Conservation (phyloP, 495 filamentous ascomycete species). For the Lophium mytilinum region DNA sequence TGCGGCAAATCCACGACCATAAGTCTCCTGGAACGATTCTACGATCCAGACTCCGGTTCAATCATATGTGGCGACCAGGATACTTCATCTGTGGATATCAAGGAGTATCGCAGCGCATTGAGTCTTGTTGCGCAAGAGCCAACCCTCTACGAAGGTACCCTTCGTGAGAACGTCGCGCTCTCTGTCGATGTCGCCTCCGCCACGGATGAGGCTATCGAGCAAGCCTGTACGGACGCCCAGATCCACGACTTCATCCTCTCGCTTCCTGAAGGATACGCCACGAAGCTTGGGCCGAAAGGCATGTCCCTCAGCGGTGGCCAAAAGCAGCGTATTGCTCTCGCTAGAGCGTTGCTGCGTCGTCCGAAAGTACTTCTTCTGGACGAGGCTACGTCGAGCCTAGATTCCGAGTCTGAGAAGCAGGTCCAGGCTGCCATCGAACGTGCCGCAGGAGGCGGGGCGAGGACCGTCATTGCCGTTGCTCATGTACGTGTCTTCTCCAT, state of each 20-base stretch:
- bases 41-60: constrained; percentile 33
- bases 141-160: constrained; percentile 30
- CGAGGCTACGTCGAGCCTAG: constrained; percentile 74
- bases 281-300: constrained; percentile 68
- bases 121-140: constrained; percentile 28
- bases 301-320: constrained; percentile 74
- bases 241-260: constrained; percentile 29
- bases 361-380: constrained; percentile 68
- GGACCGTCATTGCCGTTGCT: constrained; percentile 28
- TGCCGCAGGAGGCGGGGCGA: constrained; percentile 16
- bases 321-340: constrained; percentile 74
- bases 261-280: constrained; percentile 63
- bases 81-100: constrained; percentile 16
- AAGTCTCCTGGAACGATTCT: constrained; percentile 70
- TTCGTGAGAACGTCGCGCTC: constrained; percentile 27
- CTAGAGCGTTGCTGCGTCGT: constrained; percentile 62
- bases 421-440: constrained; percentile 66
- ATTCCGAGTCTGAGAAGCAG: constrained; percentile 74
- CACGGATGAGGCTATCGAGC: constrained; percentile 23
- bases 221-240: constrained; percentile 26
- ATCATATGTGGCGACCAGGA: constrained; percentile 19
- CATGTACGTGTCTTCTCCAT: constrained; percentile 5
- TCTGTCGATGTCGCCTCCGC: constrained; percentile 13
- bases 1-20: constrained; percentile 83
- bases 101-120: constrained; percentile 20